These are phyloP conservation scores for Rhizopus delemar DNA, from an alignment of 371 early-diverging fungal genomes.

Conservation along the genomic window DNA sequence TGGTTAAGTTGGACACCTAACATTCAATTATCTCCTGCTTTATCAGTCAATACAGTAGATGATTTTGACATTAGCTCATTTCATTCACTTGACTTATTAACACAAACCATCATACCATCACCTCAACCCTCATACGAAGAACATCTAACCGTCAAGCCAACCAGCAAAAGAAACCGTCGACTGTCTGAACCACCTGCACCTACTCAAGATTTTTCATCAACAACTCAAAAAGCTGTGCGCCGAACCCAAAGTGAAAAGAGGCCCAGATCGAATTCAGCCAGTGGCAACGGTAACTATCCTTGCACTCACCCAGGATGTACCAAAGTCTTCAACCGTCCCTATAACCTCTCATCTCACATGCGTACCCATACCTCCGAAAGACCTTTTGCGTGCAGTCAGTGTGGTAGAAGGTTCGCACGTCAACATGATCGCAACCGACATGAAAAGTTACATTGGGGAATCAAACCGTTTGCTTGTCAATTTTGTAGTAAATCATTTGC, in stretches of 20 bases:
- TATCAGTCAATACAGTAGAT: constrained; percentile 1
- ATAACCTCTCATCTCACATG: constrained; percentile 73
- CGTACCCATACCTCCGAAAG: constrained; percentile 64
- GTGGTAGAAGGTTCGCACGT: constrained; percentile 47
- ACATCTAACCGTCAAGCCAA: constrained; percentile 5
- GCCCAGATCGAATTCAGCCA: constrained; percentile 16
- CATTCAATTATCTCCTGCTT: constrained; percentile 15
- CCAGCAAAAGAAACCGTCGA: constrained; percentile 14
- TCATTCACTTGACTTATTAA: constrained; percentile 6
- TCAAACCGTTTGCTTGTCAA: constrained; percentile 52
- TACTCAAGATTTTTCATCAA: background rate
- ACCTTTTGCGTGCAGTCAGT: constrained; percentile 45
- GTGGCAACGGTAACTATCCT: constrained; percentile 9
- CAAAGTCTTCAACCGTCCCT: constrained; percentile 68
- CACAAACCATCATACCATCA: constrained; percentile 3
- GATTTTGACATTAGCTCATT: background rate
- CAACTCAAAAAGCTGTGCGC: constrained; percentile 6
- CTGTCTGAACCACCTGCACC: constrained; percentile 28
- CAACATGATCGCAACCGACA: constrained; percentile 60
- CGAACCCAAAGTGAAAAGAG: constrained; percentile 21
- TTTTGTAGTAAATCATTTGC: constrained; percentile 51
- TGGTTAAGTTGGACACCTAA: constrained; percentile 30
- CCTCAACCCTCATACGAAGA: background rate
- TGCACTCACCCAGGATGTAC: constrained; percentile 57
- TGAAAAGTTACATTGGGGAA: constrained; percentile 50